Evolutionary conservation across 345 rosid genomes (phyloP).

Genomic region (Diplotaxis tenuifolia): DNA sequence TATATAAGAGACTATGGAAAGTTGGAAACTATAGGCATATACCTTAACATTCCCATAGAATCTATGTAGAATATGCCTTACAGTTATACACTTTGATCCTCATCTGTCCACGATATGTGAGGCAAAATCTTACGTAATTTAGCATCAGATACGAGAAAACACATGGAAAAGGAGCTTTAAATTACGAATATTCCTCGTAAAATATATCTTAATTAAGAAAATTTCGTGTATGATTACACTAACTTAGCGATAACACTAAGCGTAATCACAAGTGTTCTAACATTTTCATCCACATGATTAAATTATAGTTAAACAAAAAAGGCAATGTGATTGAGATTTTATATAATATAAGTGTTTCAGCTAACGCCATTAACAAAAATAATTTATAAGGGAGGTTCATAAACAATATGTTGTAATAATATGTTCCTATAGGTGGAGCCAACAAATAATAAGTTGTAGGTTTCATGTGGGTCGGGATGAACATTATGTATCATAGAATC

Average conservation of each 20-base stretch:
- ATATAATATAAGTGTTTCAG: not conserved
- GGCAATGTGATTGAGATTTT: not conserved
- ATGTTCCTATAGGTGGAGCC: constrained; percentile 11
- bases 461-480: not conserved
- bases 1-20: not conserved
- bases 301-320: not conserved
- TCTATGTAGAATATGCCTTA: constrained; percentile 30
- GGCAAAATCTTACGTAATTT: constrained; percentile 12
- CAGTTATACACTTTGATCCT: not conserved
- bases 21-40: constrained; percentile 3
- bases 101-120: constrained; percentile 11
- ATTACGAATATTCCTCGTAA: constrained; percentile 22
- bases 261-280: not conserved
- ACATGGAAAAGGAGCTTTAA: constrained; percentile 31
- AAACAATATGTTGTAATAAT: constrained; percentile 26
- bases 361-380: constrained; percentile 18
- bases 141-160: constrained; percentile 12
- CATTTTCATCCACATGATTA: not conserved
- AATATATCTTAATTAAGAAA: constrained; percentile 21
- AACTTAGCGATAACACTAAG: not conserved
- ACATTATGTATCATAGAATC: not conserved
- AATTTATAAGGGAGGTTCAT: constrained; percentile 21
- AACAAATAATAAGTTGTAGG: not conserved
- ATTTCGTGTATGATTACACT: constrained; percentile 27
- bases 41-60: constrained; percentile 1